phyloP scores from a whole-genome alignment of 1,284 basidiomycete genomes.

The Heterobasidion irregulare region DNA sequence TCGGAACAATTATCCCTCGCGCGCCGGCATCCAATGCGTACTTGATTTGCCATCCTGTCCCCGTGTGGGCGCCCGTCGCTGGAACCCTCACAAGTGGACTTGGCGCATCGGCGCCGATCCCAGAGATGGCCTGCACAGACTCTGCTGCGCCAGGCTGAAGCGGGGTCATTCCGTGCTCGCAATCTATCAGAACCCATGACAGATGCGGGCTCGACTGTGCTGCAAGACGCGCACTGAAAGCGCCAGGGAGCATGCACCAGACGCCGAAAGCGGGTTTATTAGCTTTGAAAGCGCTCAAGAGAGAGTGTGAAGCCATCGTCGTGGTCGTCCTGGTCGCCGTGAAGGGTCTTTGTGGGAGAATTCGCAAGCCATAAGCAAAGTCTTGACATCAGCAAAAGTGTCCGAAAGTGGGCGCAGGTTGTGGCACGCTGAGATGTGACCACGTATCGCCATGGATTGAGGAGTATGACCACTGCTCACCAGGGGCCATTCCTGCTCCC shows the following conservation, averaged over 20 bases:
- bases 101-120: constrained; percentile 30
- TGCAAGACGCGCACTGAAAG: constrained; percentile 44
- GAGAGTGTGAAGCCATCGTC: constrained; percentile 13
- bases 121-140: constrained; percentile 41
- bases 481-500: too few species aligned
- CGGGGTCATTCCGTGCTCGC: constrained; percentile 54
- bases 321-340: too few species aligned
- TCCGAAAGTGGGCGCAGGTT: too few species aligned
- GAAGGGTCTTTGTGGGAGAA: too few species aligned
- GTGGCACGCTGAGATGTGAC: too few species aligned
- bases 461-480: too few species aligned
- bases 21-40: constrained; percentile 58
- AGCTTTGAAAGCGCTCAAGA: constrained; percentile 20
- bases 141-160: constrained; percentile 49
- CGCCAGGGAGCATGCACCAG: constrained; percentile 57
- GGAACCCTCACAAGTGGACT: constrained; percentile 54
- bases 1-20: constrained; percentile 53
- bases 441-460: too few species aligned
- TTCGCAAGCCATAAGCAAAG: too few species aligned
- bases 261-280: constrained; percentile 49
- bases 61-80: constrained; percentile 44
- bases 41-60: constrained; percentile 62
- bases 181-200: constrained; percentile 56
- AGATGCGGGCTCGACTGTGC: constrained; percentile 46
- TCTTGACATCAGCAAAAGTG: too few species aligned